Evolutionary conservation across 192 early-diverging fungal species (phyloP).

Genomic region (Diversispora eburnea): DNA sequence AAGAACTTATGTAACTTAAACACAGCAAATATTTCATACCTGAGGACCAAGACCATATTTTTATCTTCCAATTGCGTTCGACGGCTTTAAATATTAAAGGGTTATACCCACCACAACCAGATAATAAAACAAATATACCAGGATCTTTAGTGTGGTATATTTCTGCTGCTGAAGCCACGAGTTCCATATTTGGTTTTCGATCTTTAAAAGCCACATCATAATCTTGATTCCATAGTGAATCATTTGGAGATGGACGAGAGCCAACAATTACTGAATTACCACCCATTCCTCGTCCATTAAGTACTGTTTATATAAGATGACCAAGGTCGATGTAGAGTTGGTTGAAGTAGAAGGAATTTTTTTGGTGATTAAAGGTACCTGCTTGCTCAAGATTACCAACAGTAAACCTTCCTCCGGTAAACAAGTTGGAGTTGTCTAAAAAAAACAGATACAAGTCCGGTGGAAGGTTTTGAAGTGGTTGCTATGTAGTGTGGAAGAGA

Average conservation of each 20-base stretch:
- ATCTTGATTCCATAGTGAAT: constrained; percentile 8
- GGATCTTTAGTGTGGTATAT: background rate
- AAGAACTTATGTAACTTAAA: constrained; percentile 1
- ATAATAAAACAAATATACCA: constrained; percentile 7
- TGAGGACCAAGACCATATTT: constrained; percentile 13
- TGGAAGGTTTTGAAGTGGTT: constrained; percentile 4
- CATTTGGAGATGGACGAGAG: constrained; percentile 15
- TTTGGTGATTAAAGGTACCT: constrained; percentile 16
- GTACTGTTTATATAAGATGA: constrained; percentile 18
- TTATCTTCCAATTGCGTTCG: background rate
- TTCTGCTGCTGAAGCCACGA: background rate
- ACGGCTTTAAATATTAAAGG: background rate
- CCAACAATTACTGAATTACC: constrained; percentile 22
- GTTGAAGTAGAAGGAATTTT: background rate
- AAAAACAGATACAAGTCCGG: constrained; percentile 22
- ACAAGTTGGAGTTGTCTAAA: constrained; percentile 8
- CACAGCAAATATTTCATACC: background rate
- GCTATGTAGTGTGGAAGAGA: constrained; percentile 1
- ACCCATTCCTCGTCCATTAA: constrained; percentile 2
- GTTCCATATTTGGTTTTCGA: constrained; percentile 5
- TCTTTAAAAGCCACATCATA: background rate
- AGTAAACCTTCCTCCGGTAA: background rate
- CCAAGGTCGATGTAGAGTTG: background rate
- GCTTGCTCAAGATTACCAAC: constrained; percentile 15
- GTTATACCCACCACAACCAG: constrained; percentile 5